phyloP scores from a whole-genome alignment of 345 rosid species.

The Crucihimalaya himalaica region DNA sequence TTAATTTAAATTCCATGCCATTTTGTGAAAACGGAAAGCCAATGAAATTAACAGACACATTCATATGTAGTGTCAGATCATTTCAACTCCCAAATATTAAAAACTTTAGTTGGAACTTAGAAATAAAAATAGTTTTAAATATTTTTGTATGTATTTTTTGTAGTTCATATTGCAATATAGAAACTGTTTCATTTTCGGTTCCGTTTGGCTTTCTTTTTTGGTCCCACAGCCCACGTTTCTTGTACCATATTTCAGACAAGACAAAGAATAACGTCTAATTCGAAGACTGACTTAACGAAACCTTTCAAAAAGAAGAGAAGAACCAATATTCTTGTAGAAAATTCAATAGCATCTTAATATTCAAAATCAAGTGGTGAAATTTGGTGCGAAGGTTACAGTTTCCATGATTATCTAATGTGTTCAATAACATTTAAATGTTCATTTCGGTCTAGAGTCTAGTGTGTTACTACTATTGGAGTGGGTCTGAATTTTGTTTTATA shows the following conservation, averaged over 20 bases:
- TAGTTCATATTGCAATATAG: not conserved
- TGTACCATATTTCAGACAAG: conserved; percentile 6
- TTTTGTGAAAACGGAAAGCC: not conserved
- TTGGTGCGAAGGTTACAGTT: not conserved
- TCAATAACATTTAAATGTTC: not conserved
- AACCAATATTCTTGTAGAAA: not conserved
- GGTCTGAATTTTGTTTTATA: not conserved
- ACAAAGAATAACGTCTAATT: conserved; percentile 7
- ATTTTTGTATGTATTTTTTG: not conserved
- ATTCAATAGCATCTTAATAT: not conserved
- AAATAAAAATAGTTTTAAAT: not conserved
- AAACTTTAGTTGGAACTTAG: not conserved
- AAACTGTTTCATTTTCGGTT: not conserved
- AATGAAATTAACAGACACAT: not conserved
- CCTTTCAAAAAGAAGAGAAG: conserved; percentile 1
- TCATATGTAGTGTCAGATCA: not conserved
- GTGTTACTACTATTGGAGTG: not conserved
- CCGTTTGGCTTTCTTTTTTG: not conserved
- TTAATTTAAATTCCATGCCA: too few species aligned
- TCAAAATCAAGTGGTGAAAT: not conserved
- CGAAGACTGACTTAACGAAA: not conserved
- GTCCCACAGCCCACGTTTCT: conserved; percentile 17
- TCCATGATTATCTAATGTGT: not conserved
- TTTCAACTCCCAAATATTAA: not conserved
- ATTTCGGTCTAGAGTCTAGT: not conserved